Percentiles rank a stretch among this genome's conserved stretches.
Evolutionary conservation across 495 filamentous ascomycete genomes (phyloP).

Genomic region (Opeltia flavorubescens): DNA sequence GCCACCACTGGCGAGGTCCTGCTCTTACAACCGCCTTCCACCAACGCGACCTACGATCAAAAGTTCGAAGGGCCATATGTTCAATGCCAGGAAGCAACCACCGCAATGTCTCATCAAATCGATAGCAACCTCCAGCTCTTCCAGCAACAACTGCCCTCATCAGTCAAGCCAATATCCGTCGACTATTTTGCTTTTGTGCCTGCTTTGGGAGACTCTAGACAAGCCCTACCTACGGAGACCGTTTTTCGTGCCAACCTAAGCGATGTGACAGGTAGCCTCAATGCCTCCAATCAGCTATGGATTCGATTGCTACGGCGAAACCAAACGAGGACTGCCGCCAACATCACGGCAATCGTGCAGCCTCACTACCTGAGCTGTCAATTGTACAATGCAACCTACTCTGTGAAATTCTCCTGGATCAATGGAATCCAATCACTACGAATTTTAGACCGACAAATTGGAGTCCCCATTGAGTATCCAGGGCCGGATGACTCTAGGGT

Average conservation of each 20-base stretch:
- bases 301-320: conserved; percentile 5
- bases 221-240: not conserved
- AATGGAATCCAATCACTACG: not conserved
- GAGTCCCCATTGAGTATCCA: not conserved
- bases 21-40: conserved; percentile 6
- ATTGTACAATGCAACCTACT: conserved; percentile 6
- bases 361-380: conserved; percentile 4
- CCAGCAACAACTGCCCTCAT: not conserved
- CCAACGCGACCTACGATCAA: conserved; percentile 8
- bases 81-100: conserved; percentile 7
- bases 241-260: not conserved
- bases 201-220: not conserved
- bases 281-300: conserved; percentile 15
- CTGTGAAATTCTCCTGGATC: conserved; percentile 1
- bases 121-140: not conserved
- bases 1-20: conserved; percentile 11
- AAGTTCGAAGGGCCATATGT: conserved; percentile 12
- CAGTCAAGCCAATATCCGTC: not conserved
- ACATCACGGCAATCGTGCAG: not conserved
- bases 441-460: not conserved
- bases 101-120: not conserved
- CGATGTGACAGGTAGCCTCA: not conserved
- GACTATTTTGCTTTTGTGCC: conserved; percentile 2
- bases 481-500: not conserved
- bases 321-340: not conserved